Conservation (phyloP, 768 basidiomycete genomes). For the Tremella fuciformis region DNA sequence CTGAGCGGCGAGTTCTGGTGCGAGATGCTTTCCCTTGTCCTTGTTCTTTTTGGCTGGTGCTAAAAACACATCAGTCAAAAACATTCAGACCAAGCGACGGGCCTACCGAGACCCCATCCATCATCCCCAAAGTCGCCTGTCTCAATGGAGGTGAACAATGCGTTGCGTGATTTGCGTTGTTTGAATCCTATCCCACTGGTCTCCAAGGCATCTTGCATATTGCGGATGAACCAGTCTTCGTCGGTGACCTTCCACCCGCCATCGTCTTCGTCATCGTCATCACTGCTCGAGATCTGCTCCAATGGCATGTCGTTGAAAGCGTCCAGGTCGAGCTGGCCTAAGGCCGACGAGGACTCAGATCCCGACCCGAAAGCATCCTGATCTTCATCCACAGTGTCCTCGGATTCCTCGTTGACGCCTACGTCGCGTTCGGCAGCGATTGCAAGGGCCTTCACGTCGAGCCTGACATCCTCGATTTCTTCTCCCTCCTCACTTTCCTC, state of each 20-base stretch:
- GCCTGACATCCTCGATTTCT: background rate
- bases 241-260: slow-evolving; percentile 2
- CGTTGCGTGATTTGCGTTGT: slow-evolving; percentile 56
- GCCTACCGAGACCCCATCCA: slow-evolving; percentile 22
- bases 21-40: slow-evolving; percentile 58
- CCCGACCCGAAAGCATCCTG: background rate
- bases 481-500: background rate
- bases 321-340: background rate
- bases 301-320: background rate
- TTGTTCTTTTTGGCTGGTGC: slow-evolving; percentile 48
- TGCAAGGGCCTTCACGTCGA: background rate
- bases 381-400: slow-evolving; percentile 7
- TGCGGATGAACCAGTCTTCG: slow-evolving; percentile 57
- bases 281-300: slow-evolving; percentile 1
- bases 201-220: slow-evolving; percentile 55
- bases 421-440: slow-evolving; percentile 3
- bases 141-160: slow-evolving; percentile 62
- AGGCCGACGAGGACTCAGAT: slow-evolving; percentile 4
- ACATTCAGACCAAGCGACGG: slow-evolving; percentile 34
- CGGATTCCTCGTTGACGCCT: background rate
- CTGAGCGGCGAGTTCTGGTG: slow-evolving; percentile 62
- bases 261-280: slow-evolving; percentile 15
- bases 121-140: slow-evolving; percentile 57
- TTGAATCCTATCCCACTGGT: slow-evolving; percentile 47
- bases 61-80: slow-evolving; percentile 14